Percentiles rank a stretch among this genome's conserved stretches.
These are phyloP conservation scores for Cyclotella choctawhatcheeana DNA, from an alignment of 108 stramenopile genomes.

Conservation along the genomic window DNA sequence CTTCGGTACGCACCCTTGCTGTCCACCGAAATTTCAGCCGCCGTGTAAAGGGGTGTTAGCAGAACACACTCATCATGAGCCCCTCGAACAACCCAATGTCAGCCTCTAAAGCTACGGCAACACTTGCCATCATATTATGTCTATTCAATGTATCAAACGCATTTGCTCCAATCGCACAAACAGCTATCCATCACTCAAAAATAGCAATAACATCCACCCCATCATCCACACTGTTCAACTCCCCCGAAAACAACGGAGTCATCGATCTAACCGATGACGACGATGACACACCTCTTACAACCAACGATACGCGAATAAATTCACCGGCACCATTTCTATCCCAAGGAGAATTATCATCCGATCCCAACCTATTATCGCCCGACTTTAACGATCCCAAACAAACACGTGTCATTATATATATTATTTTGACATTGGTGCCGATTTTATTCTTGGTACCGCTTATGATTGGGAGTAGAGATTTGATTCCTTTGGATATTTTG, in stretches of 20 bases:
- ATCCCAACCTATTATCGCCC: conserved; percentile 62
- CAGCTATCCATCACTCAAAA: neutral
- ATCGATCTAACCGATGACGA: conserved; percentile 55
- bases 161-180: conserved; percentile 6
- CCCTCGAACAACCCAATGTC: too few species aligned
- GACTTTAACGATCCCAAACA: conserved; percentile 87
- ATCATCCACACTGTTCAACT: neutral
- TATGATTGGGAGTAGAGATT: conserved; percentile 88
- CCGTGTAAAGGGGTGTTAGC: too few species aligned
- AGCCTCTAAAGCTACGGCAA: neutral
- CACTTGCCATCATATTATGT: neutral
- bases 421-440: conserved; percentile 81
- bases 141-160: neutral
- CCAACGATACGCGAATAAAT: neutral
- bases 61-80: too few species aligned
- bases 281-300: conserved; percentile 18
- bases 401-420: conserved; percentile 85
- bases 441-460: conserved; percentile 86
- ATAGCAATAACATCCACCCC: neutral
- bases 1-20: too few species aligned
- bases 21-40: too few species aligned
- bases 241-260: conserved; percentile 44
- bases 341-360: conserved; percentile 75
- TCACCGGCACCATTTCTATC: conserved; percentile 73
- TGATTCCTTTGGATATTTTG: conserved; percentile 80